A percentile compares a stretch with the other conserved stretches of the same genome.
These are phyloP conservation scores for Forsythia suspensa DNA, from an alignment of 257 asterid species.

Conservation along the genomic window DNA sequence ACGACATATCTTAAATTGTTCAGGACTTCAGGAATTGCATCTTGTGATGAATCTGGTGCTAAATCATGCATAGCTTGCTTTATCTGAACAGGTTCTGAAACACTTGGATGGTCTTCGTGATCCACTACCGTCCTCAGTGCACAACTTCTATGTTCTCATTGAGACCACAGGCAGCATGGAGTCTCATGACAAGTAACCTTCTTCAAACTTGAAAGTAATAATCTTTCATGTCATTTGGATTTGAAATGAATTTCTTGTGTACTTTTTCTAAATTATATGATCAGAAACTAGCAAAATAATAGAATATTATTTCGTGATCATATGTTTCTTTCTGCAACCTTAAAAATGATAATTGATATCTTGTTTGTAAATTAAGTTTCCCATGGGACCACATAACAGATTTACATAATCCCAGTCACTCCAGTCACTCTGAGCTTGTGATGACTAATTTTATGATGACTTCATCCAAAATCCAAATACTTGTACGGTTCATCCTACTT, in stretches of 20 bases:
- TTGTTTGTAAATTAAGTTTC: background rate
- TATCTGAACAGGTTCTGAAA: slow-evolving; percentile 70
- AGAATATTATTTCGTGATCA: background rate
- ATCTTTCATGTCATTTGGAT: slow-evolving; percentile 23
- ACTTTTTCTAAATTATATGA: background rate
- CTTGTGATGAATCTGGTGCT: background rate
- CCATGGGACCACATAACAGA: slow-evolving; percentile 3
- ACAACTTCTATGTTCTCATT: slow-evolving; percentile 83
- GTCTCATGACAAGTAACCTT: slow-evolving; percentile 81
- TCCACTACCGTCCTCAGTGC: slow-evolving; percentile 83
- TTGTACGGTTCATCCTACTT: background rate
- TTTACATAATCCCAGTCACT: background rate
- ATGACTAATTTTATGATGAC: background rate
- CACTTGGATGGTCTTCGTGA: slow-evolving; percentile 93
- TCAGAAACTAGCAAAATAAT: background rate
- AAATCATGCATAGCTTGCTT: slow-evolving; percentile 17
- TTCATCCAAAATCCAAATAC: background rate
- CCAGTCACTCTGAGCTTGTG: background rate
- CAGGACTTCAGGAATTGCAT: background rate
- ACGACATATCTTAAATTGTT: background rate
- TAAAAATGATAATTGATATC: background rate
- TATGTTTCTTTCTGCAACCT: background rate
- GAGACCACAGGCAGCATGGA: slow-evolving; percentile 97
- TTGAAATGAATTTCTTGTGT: slow-evolving; percentile 9
- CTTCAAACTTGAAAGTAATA: slow-evolving; percentile 25